Evolutionary conservation across 495 filamentous ascomycete genomes (phyloP).

Genomic region (Aspergillus coremiiformis): DNA sequence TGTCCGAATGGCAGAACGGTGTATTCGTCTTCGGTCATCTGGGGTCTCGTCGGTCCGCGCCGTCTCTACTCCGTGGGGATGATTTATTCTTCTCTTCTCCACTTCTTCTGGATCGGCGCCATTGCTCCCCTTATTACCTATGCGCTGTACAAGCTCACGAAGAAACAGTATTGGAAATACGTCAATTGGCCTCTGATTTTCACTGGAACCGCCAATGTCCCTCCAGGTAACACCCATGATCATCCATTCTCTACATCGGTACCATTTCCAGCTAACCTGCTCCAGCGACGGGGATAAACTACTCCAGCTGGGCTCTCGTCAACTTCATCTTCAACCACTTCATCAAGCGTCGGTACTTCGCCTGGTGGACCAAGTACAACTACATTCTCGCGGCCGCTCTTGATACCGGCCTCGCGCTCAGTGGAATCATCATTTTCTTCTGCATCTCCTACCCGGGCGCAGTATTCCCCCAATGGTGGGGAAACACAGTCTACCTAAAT

Average conservation of each 20-base stretch:
- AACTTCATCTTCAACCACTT: conserved; percentile 40
- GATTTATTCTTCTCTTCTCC: conserved; percentile 22
- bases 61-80: conserved; percentile 17
- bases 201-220: conserved; percentile 37
- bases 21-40: conserved; percentile 36
- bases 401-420: conserved; percentile 27
- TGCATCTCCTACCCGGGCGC: conserved; percentile 31
- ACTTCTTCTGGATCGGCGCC: conserved; percentile 34
- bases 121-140: conserved; percentile 25
- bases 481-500: conserved; percentile 39
- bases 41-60: conserved; percentile 34
- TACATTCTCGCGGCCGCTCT: conserved; percentile 28
- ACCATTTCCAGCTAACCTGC: background rate
- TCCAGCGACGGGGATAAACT: conserved; percentile 42
- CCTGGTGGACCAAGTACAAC: conserved; percentile 20
- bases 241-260: background rate
- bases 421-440: conserved; percentile 16
- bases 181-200: conserved; percentile 43
- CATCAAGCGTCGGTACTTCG: conserved; percentile 30
- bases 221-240: conserved; percentile 20
- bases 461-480: conserved; percentile 34
- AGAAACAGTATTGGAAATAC: conserved; percentile 28
- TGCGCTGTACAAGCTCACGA: conserved; percentile 31
- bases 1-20: conserved; percentile 37
- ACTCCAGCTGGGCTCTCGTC: conserved; percentile 42